Conservation (phyloP, 2,329 filamentous ascomycete genomes). For the Truncatella angustata region DNA sequence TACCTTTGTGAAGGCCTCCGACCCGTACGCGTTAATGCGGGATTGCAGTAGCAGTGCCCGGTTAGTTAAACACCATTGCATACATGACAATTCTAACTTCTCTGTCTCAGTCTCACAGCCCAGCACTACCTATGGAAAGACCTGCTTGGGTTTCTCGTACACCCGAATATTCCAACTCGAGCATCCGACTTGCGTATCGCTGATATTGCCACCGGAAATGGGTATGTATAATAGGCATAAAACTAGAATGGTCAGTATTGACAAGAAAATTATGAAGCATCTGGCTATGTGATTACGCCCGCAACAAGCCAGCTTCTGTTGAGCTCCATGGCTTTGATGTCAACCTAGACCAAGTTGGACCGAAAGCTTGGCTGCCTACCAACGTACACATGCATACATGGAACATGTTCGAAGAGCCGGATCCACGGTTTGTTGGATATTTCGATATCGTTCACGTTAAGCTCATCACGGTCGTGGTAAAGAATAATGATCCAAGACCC, state of each 20-base stretch:
- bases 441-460: slow-evolving; percentile 17
- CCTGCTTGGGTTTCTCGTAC: slow-evolving; percentile 13
- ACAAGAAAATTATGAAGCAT: slow-evolving; percentile 7
- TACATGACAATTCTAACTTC: too few relatives aligned
- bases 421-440: slow-evolving; percentile 9
- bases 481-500: slow-evolving; percentile 13
- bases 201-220: slow-evolving; percentile 13
- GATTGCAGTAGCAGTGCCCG: too few relatives aligned
- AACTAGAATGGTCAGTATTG: neutral
- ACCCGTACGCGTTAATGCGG: too few relatives aligned
- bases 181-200: slow-evolving; percentile 10
- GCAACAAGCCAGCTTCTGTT: neutral
- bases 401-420: slow-evolving; percentile 16
- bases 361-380: slow-evolving; percentile 11
- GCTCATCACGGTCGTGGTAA: slow-evolving; percentile 13
- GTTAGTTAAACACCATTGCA: too few relatives aligned
- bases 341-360: slow-evolving; percentile 16
- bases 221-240: slow-evolving; percentile 3
- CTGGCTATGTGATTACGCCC: slow-evolving; percentile 12
- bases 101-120: slow-evolving; percentile 11
- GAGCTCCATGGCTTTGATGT: slow-evolving; percentile 18
- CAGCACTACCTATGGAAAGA: slow-evolving; percentile 14
- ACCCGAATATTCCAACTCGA: slow-evolving; percentile 9
- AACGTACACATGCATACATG: slow-evolving; percentile 17
- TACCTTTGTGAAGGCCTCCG: too few relatives aligned